A percentile compares a stretch with the other conserved stretches of the same genome.
Evolutionary conservation across 371 early-diverging fungal species (phyloP).

Genomic region (Batrachochytrium dendrobatidis): DNA sequence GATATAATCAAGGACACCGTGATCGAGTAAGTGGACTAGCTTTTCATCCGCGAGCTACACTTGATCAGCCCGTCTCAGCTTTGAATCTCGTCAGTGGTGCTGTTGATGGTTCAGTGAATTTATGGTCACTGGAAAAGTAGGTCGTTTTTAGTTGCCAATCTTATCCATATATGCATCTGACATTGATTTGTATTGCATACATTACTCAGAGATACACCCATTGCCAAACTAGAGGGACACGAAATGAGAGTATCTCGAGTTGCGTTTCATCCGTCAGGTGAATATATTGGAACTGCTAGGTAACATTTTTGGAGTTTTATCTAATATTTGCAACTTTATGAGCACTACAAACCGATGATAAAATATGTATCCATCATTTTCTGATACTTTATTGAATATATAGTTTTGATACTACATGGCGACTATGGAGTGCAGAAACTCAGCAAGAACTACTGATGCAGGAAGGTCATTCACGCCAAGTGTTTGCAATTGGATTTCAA

Average conservation of each 20-base stretch:
- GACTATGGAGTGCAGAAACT: conserved; percentile 86
- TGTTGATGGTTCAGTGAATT: conserved; percentile 63
- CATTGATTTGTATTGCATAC: not conserved
- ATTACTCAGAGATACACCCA: conserved; percentile 57
- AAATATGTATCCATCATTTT: no score
- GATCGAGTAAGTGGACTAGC: conserved; percentile 84
- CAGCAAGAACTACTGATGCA: conserved; percentile 74
- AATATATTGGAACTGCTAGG: conserved; percentile 78
- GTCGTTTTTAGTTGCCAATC: conserved; percentile 4
- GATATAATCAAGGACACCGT: conserved; percentile 55
- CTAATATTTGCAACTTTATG: no score
- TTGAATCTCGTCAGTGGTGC: conserved; percentile 78
- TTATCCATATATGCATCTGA: not conserved
- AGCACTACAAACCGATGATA: no score
- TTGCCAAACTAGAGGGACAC: conserved; percentile 76
- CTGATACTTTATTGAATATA: not conserved
- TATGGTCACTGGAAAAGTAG: conserved; percentile 56
- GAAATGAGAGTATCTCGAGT: conserved; percentile 75
- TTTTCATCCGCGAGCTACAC: conserved; percentile 79
- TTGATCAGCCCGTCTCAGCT: conserved; percentile 47
- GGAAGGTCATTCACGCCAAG: conserved; percentile 89
- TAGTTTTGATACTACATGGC: conserved; percentile 86
- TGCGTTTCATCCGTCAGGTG: conserved; percentile 85
- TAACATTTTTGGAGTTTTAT: no score
- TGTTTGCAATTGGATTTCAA: conserved; percentile 86